Conservation (phyloP, 768 basidiomycete genomes). For the Strobilomyces echinocephalus region DNA sequence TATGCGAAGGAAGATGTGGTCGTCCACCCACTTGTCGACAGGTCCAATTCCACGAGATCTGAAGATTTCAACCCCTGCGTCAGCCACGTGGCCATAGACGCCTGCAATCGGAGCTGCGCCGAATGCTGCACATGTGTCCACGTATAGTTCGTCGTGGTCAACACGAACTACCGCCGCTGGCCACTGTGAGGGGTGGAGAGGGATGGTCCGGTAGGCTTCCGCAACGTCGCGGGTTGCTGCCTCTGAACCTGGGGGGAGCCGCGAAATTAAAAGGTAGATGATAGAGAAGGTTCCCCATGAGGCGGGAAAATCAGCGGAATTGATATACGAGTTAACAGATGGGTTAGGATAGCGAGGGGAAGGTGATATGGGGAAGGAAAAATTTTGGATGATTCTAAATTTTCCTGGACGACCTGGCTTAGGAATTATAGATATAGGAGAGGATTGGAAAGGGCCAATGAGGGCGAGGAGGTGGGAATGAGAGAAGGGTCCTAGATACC, state of each 20-base stretch:
- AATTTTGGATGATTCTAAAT: background rate
- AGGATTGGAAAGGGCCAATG: background rate
- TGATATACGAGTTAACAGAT: background rate
- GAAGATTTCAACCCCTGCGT: too few relatives aligned
- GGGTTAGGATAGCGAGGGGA: accelerated
- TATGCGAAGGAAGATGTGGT: too few relatives aligned
- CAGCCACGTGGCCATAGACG: too few relatives aligned
- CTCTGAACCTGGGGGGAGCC: background rate
- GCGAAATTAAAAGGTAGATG: background rate
- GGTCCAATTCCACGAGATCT: too few relatives aligned
- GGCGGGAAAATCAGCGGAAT: background rate
- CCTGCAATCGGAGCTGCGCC: too few relatives aligned
- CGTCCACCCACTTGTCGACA: too few relatives aligned
- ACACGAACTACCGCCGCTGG: too few relatives aligned
- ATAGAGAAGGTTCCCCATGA: background rate
- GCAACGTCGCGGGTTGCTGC: too few relatives aligned
- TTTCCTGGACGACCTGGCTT: background rate
- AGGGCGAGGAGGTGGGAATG: background rate
- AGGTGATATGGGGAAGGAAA: background rate
- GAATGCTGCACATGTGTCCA: too few relatives aligned
- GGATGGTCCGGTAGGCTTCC: too few relatives aligned
- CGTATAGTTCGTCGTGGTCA: too few relatives aligned
- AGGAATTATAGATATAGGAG: background rate
- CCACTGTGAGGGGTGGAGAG: too few relatives aligned
- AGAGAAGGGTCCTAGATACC: background rate